phyloP scores from a whole-genome alignment of 2,329 filamentous ascomycete genomes.

The Verticillium isaacii region DNA sequence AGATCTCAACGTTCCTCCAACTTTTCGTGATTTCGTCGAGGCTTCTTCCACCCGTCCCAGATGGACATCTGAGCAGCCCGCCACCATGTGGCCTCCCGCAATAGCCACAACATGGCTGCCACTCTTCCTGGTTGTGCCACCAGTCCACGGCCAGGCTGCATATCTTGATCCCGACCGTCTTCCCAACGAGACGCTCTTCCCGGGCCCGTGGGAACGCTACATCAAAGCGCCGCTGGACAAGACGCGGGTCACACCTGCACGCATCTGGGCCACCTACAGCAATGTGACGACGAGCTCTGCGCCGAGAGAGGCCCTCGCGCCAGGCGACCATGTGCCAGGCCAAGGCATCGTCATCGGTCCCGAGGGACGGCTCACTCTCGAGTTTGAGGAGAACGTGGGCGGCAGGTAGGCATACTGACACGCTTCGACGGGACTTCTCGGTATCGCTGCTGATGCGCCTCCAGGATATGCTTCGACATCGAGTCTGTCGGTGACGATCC shows the following conservation, averaged over 20 bases:
- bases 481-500: conserved; percentile 20
- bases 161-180: conserved; percentile 17
- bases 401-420: conserved; percentile 24
- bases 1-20: neutral
- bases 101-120: neutral
- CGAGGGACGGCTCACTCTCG: conserved; percentile 29
- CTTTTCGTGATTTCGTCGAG: neutral
- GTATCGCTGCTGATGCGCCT: neutral
- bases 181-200: conserved; percentile 26
- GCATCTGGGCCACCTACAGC: conserved; percentile 27
- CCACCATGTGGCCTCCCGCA: neutral
- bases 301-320: conserved; percentile 5
- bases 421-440: too few species aligned
- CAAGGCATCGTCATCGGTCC: conserved; percentile 20
- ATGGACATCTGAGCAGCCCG: neutral
- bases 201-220: conserved; percentile 32
- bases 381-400: conserved; percentile 34
- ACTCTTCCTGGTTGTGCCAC: neutral
- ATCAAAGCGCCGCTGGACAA: conserved; percentile 30
- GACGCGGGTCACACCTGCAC: conserved; percentile 24
- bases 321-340: conserved; percentile 6
- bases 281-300: conserved; percentile 19
- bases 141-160: neutral
- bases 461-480: conserved; percentile 29
- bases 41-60: neutral